Evolutionary conservation across 208 protist genomes (phyloP), one percentile per base, ranked within the genome.

Genomic region (Trypanosoma mega): DNA sequence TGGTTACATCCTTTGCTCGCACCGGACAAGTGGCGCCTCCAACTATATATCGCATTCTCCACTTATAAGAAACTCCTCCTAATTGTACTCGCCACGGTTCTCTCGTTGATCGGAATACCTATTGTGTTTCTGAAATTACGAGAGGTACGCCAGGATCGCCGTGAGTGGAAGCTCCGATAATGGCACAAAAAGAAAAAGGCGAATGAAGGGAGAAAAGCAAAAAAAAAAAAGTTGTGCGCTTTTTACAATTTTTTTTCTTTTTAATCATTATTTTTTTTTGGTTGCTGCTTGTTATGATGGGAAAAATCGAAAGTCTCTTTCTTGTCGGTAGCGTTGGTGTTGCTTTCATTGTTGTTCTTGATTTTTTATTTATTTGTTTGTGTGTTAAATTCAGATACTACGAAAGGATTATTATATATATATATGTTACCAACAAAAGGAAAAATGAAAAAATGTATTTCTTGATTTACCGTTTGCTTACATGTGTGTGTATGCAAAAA

Each of bases 41-140:
- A 79, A 71, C 72, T 90, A 2, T 88, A 87, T 49, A 21, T 93
- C 21, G 67, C 76, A 12, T 78, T 69, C 9, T 72, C 78, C 5
- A 70, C 70, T 6, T 89, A 90, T 41, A 50, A 57, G 8, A 27
- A 49, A 11, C 56, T 77, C 27, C 54, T 94, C 3, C 9, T 90
- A 18, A 61, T 79, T 1, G 60, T 75, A 29, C 26, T 90, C 37
- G 45, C 29, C 8, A 60, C 67, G 16, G 49, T 62, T 0, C 59
- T 91, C n/a, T 41, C 63, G 11, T 26, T 76, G 14, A 60, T 91
- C 20, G 83, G 74, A 0, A 50, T 91, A 14, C 80, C 81, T 11
- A 80, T 89, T 52, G 58, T 78, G 5, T 75, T 84, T 49, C 41
- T 89, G 14, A 74, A 74, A 34, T 85, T 55, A 37, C 18, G 45